phyloP scores from a whole-genome alignment of 2,329 filamentous ascomycete species.

The Aspergillus flavus region DNA sequence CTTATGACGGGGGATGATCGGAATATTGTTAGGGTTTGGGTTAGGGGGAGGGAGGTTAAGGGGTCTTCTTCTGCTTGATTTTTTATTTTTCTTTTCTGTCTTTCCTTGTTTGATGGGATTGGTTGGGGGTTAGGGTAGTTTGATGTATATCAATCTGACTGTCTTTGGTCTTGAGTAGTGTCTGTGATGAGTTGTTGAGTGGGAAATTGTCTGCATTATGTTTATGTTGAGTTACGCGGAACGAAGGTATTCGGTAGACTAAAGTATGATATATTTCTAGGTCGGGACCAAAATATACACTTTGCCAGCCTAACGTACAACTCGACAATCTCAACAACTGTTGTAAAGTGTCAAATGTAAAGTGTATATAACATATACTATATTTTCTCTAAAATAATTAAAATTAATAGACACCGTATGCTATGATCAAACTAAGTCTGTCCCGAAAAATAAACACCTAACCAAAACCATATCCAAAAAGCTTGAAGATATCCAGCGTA shows the following conservation, averaged over 20 bases:
- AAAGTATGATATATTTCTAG: not conserved
- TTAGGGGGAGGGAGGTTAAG: slow-evolving; percentile 49
- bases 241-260: too few species aligned
- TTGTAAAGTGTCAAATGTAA: too few species aligned
- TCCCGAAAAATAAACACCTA: not conserved
- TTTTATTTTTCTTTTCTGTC: too few species aligned
- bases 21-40: slow-evolving; percentile 60
- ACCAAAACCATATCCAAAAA: not conserved
- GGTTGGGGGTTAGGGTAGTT: too few species aligned
- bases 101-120: too few species aligned
- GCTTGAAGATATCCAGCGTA: not conserved
- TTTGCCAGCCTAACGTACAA: not conserved
- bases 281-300: not conserved
- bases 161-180: too few species aligned
- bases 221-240: too few species aligned
- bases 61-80: not conserved
- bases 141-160: too few species aligned
- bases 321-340: too few species aligned
- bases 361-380: not conserved
- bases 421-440: not conserved
- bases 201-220: too few species aligned
- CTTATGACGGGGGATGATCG: slow-evolving; percentile 68
- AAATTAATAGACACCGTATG: not conserved
- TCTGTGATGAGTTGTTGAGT: too few species aligned
- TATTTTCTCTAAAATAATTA: not conserved